Evolutionary conservation across 768 basidiomycete species (phyloP), one percentile per base, ranked within the genome.

Genomic region (Leucosporidium scottii): DNA sequence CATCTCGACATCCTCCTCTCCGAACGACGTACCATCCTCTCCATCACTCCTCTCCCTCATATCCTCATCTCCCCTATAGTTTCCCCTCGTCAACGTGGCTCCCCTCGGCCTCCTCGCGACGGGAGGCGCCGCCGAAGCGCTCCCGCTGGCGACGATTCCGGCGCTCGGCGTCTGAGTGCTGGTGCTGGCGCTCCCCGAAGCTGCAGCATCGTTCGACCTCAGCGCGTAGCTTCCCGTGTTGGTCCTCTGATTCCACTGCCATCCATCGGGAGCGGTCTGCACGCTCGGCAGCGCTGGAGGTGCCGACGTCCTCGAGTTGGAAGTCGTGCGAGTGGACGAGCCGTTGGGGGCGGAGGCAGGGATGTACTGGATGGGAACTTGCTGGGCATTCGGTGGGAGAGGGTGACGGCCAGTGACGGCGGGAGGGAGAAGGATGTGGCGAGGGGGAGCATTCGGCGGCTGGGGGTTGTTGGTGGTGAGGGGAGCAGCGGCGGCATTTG

Each of bases 31-130:
- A 17, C 30, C 59, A 2, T 31, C 62, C 25, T 31, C 61, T 30
- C 34, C 50, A 9, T 21, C 27, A 9, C 25, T 49, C 18, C 51
- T 57, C 39, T 49, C 49, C 20, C 56, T 50, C 17, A 31, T 44
- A 28, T 54, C 61, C 15, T 36, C 59, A 47, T 34, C 61, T 50
- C 61, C 48, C 30, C 30, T 31, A 58, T 54, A 62, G 50, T 63
- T 60, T 4, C 57, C 58, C 62, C 59, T 28, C 59, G 53, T 64
- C 54, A 57, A 65, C 54, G 54, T 64, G 36, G 61, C 63, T 0
- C 54, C 27, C 6, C 68, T 25, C 17, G 39, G 25, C 27, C 61
- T 61, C 17, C 44, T 47, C 30, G 20, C n/a, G 10, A 10, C 48
- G 3, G n/a, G 56, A 54, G n/a, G 59, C 61, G 21, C 30, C 39